Conservation (phyloP, 257 asterid genomes). For the Ocimum tenuiflorum region DNA sequence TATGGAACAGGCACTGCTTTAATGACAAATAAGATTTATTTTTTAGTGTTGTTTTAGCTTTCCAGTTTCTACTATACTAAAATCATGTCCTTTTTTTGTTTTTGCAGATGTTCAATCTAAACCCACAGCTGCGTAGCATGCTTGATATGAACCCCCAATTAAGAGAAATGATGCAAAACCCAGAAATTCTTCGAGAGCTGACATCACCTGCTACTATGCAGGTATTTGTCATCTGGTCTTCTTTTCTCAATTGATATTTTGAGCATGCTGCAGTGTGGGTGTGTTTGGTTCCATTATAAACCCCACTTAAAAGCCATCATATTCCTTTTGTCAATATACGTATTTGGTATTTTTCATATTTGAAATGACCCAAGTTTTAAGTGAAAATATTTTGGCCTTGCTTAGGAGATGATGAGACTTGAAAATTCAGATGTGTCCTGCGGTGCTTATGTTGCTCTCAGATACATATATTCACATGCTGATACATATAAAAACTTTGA, state of each 20-base stretch:
- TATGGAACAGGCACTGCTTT: constrained; percentile 38
- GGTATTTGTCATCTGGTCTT: constrained; percentile 23
- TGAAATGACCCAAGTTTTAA: not conserved
- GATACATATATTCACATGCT: not conserved
- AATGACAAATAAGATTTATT: not conserved
- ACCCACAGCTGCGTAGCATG: constrained; percentile 41
- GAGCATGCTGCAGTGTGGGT: constrained; percentile 1
- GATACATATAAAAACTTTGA: not conserved
- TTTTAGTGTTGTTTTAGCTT: not conserved
- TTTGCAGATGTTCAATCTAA: constrained; percentile 37
- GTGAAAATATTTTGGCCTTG: too few species aligned
- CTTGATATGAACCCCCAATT: constrained; percentile 52
- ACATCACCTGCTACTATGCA: constrained; percentile 47
- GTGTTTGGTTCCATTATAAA: not conserved
- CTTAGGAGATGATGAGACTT: not conserved
- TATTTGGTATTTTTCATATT: too few species aligned
- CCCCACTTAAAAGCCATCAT: not conserved
- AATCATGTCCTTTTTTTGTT: constrained; percentile 3
- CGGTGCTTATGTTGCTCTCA: not conserved
- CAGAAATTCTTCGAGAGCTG: constrained; percentile 43
- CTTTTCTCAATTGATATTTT: not conserved
- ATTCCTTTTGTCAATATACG: not conserved
- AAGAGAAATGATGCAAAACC: constrained; percentile 62
- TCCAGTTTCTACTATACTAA: constrained; percentile 3
- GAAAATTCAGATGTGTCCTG: not conserved